A percentile compares a stretch with the other conserved stretches of the same genome.
phyloP scores from a whole-genome alignment of 2,329 filamentous ascomycete genomes.

The Cladosporium sp. region DNA sequence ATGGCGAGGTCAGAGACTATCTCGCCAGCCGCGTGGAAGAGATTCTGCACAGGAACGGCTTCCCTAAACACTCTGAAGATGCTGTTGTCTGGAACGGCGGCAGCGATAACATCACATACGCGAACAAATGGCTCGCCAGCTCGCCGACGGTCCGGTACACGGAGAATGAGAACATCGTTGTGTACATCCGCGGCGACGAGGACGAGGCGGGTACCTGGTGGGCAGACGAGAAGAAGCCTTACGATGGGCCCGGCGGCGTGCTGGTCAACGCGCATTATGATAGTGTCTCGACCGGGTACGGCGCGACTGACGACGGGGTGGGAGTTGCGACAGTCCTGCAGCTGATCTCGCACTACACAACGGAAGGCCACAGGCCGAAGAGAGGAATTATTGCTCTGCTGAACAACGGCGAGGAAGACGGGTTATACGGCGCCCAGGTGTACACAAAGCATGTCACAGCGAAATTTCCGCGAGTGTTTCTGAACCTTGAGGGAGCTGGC shows the following conservation, averaged over 20 bases:
- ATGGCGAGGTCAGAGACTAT: constrained; percentile 73
- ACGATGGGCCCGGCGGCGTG: constrained; percentile 59
- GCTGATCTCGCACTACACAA: constrained; percentile 78
- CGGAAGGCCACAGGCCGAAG: constrained; percentile 60
- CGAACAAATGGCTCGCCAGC: constrained; percentile 19
- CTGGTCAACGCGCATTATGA: constrained; percentile 95
- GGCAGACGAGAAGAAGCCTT: constrained; percentile 35
- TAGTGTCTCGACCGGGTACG: constrained; percentile 84
- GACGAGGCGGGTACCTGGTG: constrained; percentile 69
- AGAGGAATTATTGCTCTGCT: constrained; percentile 77
- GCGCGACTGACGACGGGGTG: constrained; percentile 89
- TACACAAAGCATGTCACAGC: constrained; percentile 79
- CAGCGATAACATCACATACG: constrained; percentile 59
- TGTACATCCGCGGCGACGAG: constrained; percentile 81
- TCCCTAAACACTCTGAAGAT: background rate
- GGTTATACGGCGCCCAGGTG: constrained; percentile 75
- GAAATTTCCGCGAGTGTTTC: constrained; percentile 74
- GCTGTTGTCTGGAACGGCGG: constrained; percentile 9
- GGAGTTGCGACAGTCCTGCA: constrained; percentile 83
- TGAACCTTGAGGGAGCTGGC: constrained; percentile 92
- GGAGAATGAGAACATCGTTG: constrained; percentile 84
- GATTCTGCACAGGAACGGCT: constrained; percentile 59
- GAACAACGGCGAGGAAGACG: constrained; percentile 96
- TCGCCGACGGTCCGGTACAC: constrained; percentile 59
- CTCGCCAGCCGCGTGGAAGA: constrained; percentile 63